phyloP scores from a whole-genome alignment of 495 filamentous ascomycete genomes.

The Penicillium verhagenii region DNA sequence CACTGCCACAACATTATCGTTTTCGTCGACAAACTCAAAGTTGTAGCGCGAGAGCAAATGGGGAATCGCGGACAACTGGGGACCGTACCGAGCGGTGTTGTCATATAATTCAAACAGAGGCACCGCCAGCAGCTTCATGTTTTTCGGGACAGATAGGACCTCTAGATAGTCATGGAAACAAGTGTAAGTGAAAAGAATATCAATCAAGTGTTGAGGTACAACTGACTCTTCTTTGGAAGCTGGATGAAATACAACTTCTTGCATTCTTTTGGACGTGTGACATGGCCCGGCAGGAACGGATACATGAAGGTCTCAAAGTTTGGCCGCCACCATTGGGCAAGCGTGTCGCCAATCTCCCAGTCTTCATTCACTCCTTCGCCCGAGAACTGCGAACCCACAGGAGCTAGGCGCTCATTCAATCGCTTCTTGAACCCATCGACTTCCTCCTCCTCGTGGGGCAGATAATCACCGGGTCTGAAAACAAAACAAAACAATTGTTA shows the following conservation, averaged over 20 bases:
- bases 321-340: conserved; percentile 97
- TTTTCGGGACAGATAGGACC: conserved; percentile 96
- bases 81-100: conserved; percentile 91
- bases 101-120: conserved; percentile 97
- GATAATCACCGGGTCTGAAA: conserved; percentile 83
- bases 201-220: not conserved
- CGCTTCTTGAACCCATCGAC: conserved; percentile 89
- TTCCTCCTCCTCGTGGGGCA: conserved; percentile 86
- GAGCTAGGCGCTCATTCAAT: conserved; percentile 88
- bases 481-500: conserved; percentile 10
- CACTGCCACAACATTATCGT: conserved; percentile 79
- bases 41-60: conserved; percentile 92
- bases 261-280: conserved; percentile 96
- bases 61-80: conserved; percentile 92
- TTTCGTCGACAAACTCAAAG: conserved; percentile 98
- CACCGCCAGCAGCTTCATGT: conserved; percentile 98
- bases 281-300: conserved; percentile 91
- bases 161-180: conserved; percentile 52
- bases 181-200: not conserved
- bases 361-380: conserved; percentile 84
- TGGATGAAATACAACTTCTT: conserved; percentile 99
- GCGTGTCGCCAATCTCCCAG: conserved; percentile 90
- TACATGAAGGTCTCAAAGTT: conserved; percentile 99
- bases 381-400: conserved; percentile 81
- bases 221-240: conserved; percentile 82